These are phyloP conservation scores for Naematelia aurantialba DNA, from an alignment of 768 basidiomycete genomes.

Conservation along the genomic window DNA sequence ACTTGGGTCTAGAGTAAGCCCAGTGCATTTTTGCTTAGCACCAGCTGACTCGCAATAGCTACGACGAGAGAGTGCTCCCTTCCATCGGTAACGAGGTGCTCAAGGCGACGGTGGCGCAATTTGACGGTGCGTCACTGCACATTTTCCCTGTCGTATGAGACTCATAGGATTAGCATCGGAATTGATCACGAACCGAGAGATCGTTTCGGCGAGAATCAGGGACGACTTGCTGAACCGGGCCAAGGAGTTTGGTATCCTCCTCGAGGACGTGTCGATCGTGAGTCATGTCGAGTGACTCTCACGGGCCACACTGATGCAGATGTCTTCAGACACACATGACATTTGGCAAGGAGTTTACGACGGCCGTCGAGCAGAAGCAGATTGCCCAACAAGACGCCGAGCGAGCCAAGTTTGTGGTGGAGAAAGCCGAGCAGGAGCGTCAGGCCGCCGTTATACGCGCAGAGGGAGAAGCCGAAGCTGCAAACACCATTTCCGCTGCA, in stretches of 20 bases:
- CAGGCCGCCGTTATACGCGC: slow-evolving; percentile 97
- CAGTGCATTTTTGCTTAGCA: not conserved
- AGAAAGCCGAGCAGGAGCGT: slow-evolving; percentile 99
- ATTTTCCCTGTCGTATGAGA: not conserved
- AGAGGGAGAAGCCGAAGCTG: slow-evolving; percentile 97
- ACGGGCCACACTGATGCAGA: not conserved
- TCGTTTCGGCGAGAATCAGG: slow-evolving; percentile 88
- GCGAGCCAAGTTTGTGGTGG: slow-evolving; percentile 97
- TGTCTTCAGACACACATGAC: slow-evolving; percentile 53
- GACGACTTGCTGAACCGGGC: slow-evolving; percentile 88
- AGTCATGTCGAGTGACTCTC: slow-evolving; percentile 20
- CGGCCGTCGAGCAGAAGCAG: slow-evolving; percentile 98
- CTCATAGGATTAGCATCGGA: slow-evolving; percentile 38
- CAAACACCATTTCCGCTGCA: slow-evolving; percentile 82
- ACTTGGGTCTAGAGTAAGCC: slow-evolving; percentile 70
- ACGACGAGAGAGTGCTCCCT: slow-evolving; percentile 94
- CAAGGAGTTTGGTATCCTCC: slow-evolving; percentile 87
- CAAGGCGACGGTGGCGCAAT: slow-evolving; percentile 97
- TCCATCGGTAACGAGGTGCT: slow-evolving; percentile 97
- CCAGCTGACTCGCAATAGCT: slow-evolving; percentile 50
- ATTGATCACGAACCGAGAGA: slow-evolving; percentile 84
- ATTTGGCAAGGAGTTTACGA: slow-evolving; percentile 52
- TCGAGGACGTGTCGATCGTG: slow-evolving; percentile 93
- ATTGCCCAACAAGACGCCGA: slow-evolving; percentile 99
- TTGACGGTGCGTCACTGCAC: slow-evolving; percentile 66